Evolutionary conservation across 1,284 basidiomycete genomes (phyloP), one percentile per base, ranked within the genome.

Genomic region (Ceratobasidium sp.): DNA sequence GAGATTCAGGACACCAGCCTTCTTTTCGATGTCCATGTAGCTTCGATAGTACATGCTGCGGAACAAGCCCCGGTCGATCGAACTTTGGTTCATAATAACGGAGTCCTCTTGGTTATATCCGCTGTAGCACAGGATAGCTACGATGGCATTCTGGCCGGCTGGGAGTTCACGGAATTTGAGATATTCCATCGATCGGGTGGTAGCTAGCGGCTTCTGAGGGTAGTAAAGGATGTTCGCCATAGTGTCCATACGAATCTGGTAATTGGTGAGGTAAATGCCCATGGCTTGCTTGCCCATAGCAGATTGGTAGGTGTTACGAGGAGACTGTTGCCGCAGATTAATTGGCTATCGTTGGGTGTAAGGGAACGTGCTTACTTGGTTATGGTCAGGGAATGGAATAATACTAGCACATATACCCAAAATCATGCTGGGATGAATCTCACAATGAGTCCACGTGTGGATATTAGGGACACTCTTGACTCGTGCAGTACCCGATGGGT

Each of bases 81-180:
- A 97, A 76, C 92, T 95, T 82, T 99, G 97, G 81, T 99, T 99
- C 97, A 99, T 98, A 82, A 99, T 99, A 81, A 99, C 97, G 76
- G 97, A 99, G 87, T 99, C 97, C 89, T 99, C 97, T 82, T 99
- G 97, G 82, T 99, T 99, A 84, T 99, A 99, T 39, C 97, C 97
- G 77, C 96, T 98, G 83, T 99, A 99, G 79, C 96, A 98, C 64
- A 99, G 85, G 80, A 99, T 99, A 3, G 97, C 97, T 58, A 99
- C 96, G 75, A 98, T 96, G 57, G 96, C 96, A 79, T 99, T 99
- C 82, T 98, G 96, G 21, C 97, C 97, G 14, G 97, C 97, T 36
- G 97, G 97, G 55, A 99, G 86, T 80, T 99, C 96, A 77, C 96
- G 88, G 89, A 99, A 99, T 78, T 94, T 93, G 75, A 99, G 88